phyloP scores from a whole-genome alignment of 164 flowering plant species.

The Nymphaea thermarum region DNA sequence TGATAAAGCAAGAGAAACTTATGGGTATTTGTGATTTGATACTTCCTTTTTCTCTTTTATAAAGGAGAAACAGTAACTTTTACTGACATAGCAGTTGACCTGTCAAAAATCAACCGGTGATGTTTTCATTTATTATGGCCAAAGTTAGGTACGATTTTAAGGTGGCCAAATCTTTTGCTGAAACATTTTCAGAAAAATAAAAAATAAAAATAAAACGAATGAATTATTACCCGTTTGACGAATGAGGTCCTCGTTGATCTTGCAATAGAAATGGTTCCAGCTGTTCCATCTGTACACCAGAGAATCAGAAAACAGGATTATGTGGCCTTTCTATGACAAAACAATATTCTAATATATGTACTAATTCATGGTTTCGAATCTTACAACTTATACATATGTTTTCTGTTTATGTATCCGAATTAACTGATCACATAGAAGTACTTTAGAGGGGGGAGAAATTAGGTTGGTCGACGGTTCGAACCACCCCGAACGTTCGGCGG shows the following conservation, averaged over 20 bases:
- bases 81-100: too few relatives aligned
- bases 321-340: not conserved
- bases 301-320: not conserved
- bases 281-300: slow-evolving; percentile 20
- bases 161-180: too few relatives aligned
- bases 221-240: slow-evolving; percentile 13
- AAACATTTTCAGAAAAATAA: not conserved
- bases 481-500: too few relatives aligned
- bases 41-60: too few relatives aligned
- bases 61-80: too few relatives aligned
- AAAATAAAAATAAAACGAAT: not conserved
- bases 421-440: too few relatives aligned
- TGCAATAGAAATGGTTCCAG: slow-evolving; percentile 22
- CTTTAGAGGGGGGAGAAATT: not conserved
- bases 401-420: not conserved
- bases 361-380: not conserved
- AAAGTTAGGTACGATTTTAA: too few relatives aligned
- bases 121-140: too few relatives aligned
- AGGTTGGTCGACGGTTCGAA: not conserved
- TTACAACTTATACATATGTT: not conserved
- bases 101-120: too few relatives aligned
- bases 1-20: too few relatives aligned
- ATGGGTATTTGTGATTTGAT: too few relatives aligned
- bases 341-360: not conserved
- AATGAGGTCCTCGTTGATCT: slow-evolving; percentile 15